These are phyloP conservation scores for Pichia sp. DNA, from an alignment of 1,139 yeast genomes.

Conservation along the genomic window DNA sequence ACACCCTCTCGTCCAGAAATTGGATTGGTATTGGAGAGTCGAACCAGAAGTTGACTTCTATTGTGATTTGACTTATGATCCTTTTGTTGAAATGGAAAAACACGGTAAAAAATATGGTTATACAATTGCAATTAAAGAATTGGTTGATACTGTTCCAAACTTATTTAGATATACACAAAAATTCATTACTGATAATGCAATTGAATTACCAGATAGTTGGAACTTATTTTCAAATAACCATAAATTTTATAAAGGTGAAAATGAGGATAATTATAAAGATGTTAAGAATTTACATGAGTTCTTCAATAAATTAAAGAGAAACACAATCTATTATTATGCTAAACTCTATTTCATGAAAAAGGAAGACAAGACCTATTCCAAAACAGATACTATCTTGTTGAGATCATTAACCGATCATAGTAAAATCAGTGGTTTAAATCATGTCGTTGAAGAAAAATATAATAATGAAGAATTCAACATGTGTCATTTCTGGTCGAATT, in stretches of 20 bases:
- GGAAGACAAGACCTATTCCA: neutral
- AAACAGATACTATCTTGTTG: slow-evolving; percentile 27
- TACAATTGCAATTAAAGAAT: slow-evolving; percentile 71
- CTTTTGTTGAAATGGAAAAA: slow-evolving; percentile 76
- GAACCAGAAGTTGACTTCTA: slow-evolving; percentile 89
- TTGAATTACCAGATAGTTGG: slow-evolving; percentile 57
- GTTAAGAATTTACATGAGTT: slow-evolving; percentile 23
- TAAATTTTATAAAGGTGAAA: slow-evolving; percentile 27
- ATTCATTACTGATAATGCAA: slow-evolving; percentile 47
- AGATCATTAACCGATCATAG: slow-evolving; percentile 33
- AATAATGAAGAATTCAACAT: slow-evolving; percentile 58
- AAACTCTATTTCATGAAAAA: slow-evolving; percentile 28
- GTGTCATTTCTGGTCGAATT: slow-evolving; percentile 94
- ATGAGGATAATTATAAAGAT: slow-evolving; percentile 30
- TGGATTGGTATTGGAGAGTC: slow-evolving; percentile 94
- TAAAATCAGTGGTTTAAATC: slow-evolving; percentile 34
- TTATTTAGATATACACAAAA: slow-evolving; percentile 69
- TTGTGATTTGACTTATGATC: slow-evolving; percentile 91
- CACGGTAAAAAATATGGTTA: slow-evolving; percentile 77
- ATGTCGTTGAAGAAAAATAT: slow-evolving; percentile 49
- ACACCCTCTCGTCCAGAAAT: slow-evolving; percentile 62
- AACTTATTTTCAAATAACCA: slow-evolving; percentile 44
- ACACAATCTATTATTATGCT: slow-evolving; percentile 26
- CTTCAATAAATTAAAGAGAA: slow-evolving; percentile 20
- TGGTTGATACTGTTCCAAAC: slow-evolving; percentile 77